Percentiles rank a stretch among this genome's conserved stretches.
Evolutionary conservation across 805 yeast genomes (phyloP).

Genomic region (Candida morakotiae): DNA sequence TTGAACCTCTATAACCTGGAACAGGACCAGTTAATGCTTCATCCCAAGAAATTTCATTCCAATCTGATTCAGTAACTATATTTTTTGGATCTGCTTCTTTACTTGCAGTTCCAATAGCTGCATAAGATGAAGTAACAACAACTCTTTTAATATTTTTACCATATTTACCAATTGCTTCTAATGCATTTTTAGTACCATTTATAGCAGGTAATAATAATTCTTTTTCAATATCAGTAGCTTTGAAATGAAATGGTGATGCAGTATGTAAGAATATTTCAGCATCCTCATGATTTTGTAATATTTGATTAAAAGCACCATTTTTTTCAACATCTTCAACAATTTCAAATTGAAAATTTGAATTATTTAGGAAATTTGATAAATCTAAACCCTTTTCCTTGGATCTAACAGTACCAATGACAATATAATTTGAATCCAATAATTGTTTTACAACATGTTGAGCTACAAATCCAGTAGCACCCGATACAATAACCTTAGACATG

Average conservation of each 20-base stretch:
- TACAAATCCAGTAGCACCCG: constrained; percentile 56
- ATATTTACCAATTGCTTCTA: constrained; percentile 42
- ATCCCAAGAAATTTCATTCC: constrained; percentile 54
- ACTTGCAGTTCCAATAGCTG: constrained; percentile 41
- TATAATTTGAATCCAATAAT: constrained; percentile 38
- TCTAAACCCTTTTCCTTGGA: constrained; percentile 40
- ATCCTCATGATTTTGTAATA: constrained; percentile 45
- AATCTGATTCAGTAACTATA: constrained; percentile 39
- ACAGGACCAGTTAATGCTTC: constrained; percentile 36
- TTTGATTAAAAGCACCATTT: constrained; percentile 42
- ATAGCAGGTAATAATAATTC: constrained; percentile 56
- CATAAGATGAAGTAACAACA: constrained; percentile 50
- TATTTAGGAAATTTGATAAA: constrained; percentile 17
- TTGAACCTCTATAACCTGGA: constrained; percentile 55
- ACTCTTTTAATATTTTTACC: constrained; percentile 41
- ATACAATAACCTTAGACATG: constrained; percentile 33
- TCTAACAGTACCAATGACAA: constrained; percentile 52
- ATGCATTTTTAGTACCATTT: constrained; percentile 50
- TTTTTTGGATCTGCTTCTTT: constrained; percentile 31
- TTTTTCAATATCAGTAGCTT: constrained; percentile 41
- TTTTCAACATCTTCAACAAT: constrained; percentile 45
- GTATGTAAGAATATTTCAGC: constrained; percentile 54
- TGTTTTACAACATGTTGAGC: constrained; percentile 46
- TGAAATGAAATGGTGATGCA: constrained; percentile 55
- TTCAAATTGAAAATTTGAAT: constrained; percentile 36